Conservation (phyloP, 2,329 filamentous ascomycete species). For the Ceratocystiopsis brevicomis region DNA sequence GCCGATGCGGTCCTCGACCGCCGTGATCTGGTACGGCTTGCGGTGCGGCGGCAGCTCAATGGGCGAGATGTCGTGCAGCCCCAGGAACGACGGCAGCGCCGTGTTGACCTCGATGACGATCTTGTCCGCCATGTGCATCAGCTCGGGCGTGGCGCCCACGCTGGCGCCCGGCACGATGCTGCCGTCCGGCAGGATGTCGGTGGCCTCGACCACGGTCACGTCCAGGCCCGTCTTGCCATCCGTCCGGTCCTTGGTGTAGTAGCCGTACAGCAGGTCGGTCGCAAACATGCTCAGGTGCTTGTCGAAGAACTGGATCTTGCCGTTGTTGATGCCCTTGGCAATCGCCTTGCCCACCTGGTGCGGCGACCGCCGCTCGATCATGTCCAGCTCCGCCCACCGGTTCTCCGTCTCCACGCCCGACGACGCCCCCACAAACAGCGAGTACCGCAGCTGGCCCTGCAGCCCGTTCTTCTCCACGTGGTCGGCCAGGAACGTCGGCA, state of each 20-base stretch:
- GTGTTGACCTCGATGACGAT: slow-evolving; percentile 90
- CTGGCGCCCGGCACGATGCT: slow-evolving; percentile 76
- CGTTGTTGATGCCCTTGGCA: slow-evolving; percentile 75
- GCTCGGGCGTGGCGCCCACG: slow-evolving; percentile 68
- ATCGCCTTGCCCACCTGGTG: slow-evolving; percentile 87
- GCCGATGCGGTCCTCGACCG: slow-evolving; percentile 72
- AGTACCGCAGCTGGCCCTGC: slow-evolving; percentile 70
- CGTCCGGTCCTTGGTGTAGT: slow-evolving; percentile 64
- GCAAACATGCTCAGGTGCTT: slow-evolving; percentile 92
- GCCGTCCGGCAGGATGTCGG: slow-evolving; percentile 72
- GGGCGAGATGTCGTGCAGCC: slow-evolving; percentile 79
- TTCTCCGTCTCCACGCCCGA: slow-evolving; percentile 83
- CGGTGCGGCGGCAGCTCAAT: slow-evolving; percentile 63
- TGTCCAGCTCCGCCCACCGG: slow-evolving; percentile 72
- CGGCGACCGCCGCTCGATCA: slow-evolving; percentile 71
- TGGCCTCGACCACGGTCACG: slow-evolving; percentile 70
- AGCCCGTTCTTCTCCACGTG: slow-evolving; percentile 76
- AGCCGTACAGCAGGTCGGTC: slow-evolving; percentile 68
- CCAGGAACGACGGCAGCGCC: slow-evolving; percentile 64
- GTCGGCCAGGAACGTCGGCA: slow-evolving; percentile 68
- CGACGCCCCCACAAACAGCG: slow-evolving; percentile 75
- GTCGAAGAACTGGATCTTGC: slow-evolving; percentile 80
- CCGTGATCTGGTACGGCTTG: slow-evolving; percentile 74
- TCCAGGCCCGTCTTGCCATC: slow-evolving; percentile 57
- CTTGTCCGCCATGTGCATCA: slow-evolving; percentile 84